phyloP scores from a whole-genome alignment of 305 asterid species.

The Rubia peregrina region DNA sequence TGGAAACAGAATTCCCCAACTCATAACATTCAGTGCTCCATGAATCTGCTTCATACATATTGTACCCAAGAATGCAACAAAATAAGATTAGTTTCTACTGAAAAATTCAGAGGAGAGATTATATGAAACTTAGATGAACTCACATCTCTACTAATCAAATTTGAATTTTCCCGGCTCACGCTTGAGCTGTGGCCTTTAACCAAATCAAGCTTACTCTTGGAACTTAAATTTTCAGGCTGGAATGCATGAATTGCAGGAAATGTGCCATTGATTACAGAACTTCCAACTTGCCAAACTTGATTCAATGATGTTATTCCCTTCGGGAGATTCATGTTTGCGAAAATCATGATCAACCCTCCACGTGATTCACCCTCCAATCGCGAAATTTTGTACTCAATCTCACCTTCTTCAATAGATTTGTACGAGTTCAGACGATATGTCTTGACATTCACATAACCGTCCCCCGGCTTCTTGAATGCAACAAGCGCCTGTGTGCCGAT shows the following conservation, averaged over 20 bases:
- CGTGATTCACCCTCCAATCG: slow-evolving; percentile 8
- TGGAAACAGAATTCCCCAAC: slow-evolving; percentile 40
- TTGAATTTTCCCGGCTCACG: slow-evolving; percentile 12
- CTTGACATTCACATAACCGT: neutral
- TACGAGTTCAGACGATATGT: slow-evolving; percentile 11
- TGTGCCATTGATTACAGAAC: slow-evolving; percentile 15
- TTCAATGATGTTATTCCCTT: slow-evolving; percentile 3
- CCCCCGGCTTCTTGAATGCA: slow-evolving; percentile 9
- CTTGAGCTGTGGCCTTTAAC: slow-evolving; percentile 20
- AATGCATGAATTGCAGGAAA: slow-evolving; percentile 26
- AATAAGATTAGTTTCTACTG: neutral
- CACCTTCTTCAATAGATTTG: slow-evolving; percentile 5
- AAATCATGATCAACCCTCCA: slow-evolving; percentile 10
- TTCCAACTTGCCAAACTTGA: slow-evolving; percentile 20
- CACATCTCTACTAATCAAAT: slow-evolving; percentile 24
- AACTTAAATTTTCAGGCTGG: slow-evolving; percentile 21
- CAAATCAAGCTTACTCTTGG: slow-evolving; percentile 27
- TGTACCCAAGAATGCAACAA: neutral
- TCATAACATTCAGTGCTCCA: slow-evolving; percentile 27
- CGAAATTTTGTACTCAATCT: neutral
- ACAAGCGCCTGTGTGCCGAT: slow-evolving; percentile 16
- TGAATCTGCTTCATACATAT: slow-evolving; percentile 20
- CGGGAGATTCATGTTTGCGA: slow-evolving; percentile 10
- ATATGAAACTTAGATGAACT: slow-evolving; percentile 9
- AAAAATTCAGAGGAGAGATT: neutral